Percentiles rank a stretch among this genome's conserved stretches.
Conservation (phyloP, 305 asterid species). For the Solanum hybrid region DNA sequence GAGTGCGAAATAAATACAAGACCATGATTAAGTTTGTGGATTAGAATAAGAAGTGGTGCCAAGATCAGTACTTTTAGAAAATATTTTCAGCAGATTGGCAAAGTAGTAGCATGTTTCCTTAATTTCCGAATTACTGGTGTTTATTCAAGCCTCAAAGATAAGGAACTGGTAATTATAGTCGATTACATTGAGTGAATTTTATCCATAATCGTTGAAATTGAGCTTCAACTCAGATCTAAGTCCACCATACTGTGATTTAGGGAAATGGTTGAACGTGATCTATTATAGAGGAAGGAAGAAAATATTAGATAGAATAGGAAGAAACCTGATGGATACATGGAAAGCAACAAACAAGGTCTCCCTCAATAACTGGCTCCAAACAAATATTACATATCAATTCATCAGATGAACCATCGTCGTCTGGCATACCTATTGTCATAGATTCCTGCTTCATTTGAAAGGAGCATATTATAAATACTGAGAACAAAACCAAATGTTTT, state of each 20-base stretch:
- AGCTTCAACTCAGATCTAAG: not conserved
- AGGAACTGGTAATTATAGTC: not conserved
- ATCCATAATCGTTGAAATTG: not conserved
- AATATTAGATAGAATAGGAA: not conserved
- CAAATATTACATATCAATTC: constrained; percentile 1
- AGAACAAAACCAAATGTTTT: not conserved
- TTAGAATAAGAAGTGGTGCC: not conserved
- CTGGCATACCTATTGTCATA: not conserved
- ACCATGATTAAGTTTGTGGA: not conserved
- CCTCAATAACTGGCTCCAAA: not conserved
- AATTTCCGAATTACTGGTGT: not conserved
- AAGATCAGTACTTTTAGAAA: not conserved
- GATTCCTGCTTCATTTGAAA: not conserved
- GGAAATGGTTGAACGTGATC: not conserved
- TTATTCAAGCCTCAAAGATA: not conserved
- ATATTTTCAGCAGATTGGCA: not conserved
- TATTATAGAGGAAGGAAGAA: not conserved
- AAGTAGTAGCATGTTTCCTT: not conserved
- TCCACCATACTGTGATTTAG: not conserved
- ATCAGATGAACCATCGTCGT: not conserved
- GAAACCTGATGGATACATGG: constrained; percentile 12
- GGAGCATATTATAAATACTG: not conserved
- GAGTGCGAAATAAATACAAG: not conserved
- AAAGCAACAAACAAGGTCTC: not conserved
- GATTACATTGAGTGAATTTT: not conserved